phyloP scores from a whole-genome alignment of 257 asterid genomes.

The Knoxia roxburghii region DNA sequence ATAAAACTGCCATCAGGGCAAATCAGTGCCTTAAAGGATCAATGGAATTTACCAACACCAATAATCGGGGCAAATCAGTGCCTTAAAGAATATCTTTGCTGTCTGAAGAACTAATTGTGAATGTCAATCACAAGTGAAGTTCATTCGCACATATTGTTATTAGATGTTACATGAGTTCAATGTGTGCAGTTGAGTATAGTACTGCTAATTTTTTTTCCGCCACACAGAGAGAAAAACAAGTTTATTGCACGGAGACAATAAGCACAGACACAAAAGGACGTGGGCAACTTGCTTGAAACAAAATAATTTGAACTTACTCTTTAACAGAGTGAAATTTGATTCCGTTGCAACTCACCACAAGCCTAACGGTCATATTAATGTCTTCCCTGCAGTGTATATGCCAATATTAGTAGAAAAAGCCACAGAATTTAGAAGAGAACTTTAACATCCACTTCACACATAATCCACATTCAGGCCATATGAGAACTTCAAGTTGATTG shows the following conservation, averaged over 20 bases:
- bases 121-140: neutral
- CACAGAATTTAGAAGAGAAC: neutral
- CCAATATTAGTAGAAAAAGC: conserved; percentile 15
- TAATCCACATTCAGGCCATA: neutral
- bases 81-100: neutral
- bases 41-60: neutral
- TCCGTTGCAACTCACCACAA: conserved; percentile 90
- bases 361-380: conserved; percentile 91
- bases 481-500: neutral
- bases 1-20: too few species aligned
- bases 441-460: neutral
- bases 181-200: neutral
- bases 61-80: neutral
- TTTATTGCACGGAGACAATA: neutral
- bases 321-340: conserved; percentile 75
- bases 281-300: conserved; percentile 1
- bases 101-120: neutral
- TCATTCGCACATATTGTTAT: neutral
- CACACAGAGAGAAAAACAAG: neutral
- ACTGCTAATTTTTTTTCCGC: neutral
- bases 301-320: conserved; percentile 53
- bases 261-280: neutral
- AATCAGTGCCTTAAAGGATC: too few species aligned
- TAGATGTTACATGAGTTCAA: neutral
- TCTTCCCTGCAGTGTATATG: conserved; percentile 70